Conservation (phyloP, 202 grass and related monocot genomes). For the Dendrocalamus latiflorus region DNA sequence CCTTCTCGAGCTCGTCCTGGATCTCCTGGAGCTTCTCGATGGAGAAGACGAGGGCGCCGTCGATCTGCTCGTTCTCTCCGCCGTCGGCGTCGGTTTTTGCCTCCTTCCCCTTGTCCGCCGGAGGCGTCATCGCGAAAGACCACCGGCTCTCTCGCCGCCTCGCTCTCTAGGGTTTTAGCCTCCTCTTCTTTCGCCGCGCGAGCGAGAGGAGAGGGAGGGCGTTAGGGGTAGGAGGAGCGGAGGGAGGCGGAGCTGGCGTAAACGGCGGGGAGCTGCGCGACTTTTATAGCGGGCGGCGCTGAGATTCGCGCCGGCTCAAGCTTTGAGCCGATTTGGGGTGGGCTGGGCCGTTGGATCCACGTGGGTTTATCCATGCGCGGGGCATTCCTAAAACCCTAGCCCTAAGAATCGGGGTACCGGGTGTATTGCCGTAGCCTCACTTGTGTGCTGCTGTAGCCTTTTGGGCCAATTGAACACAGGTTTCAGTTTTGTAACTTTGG, state of each 20-base stretch:
- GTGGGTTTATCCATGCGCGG: neutral
- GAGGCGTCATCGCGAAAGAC: constrained; percentile 37
- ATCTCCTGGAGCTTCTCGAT: constrained; percentile 91
- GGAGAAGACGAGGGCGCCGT: constrained; percentile 61
- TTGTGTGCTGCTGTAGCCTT: neutral
- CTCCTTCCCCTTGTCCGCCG: constrained; percentile 83
- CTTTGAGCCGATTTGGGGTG: neutral
- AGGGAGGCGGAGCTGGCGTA: constrained; percentile 34
- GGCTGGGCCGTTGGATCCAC: constrained; percentile 25
- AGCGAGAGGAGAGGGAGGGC: neutral
- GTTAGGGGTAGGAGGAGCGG: neutral
- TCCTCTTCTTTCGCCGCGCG: constrained; percentile 14
- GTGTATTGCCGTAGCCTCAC: too few species aligned
- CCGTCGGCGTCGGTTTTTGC: constrained; percentile 48
- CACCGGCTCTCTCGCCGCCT: neutral
- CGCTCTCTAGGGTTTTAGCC: constrained; percentile 40
- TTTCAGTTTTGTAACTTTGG: neutral
- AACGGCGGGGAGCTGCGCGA: neutral
- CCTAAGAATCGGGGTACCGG: too few species aligned
- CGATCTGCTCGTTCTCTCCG: constrained; percentile 55
- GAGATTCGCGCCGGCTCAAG: constrained; percentile 22
- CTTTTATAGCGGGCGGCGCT: too few species aligned
- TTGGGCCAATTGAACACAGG: neutral
- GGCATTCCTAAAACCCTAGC: constrained; percentile 81
- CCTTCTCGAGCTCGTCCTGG: constrained; percentile 90